phyloP scores from a whole-genome alignment of 2,329 filamentous ascomycete genomes.

The Sphaerulina musiva region DNA sequence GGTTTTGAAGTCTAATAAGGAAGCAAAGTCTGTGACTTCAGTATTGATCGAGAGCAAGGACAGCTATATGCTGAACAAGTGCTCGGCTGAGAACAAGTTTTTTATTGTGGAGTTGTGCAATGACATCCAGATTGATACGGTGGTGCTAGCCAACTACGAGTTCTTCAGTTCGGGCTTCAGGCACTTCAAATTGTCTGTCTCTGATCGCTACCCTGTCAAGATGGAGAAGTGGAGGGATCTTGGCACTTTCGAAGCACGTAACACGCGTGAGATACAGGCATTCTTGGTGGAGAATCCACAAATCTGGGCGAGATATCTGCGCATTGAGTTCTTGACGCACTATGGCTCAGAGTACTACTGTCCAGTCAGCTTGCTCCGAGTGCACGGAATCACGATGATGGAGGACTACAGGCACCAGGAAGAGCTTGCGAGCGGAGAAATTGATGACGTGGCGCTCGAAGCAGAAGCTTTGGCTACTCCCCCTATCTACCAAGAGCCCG shows the following conservation, averaged over 20 bases:
- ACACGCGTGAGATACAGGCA: constrained; percentile 87
- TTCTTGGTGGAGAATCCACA: constrained; percentile 91
- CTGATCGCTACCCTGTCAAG: constrained; percentile 90
- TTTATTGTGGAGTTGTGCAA: constrained; percentile 91
- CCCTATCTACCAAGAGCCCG: constrained; percentile 13
- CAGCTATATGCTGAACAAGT: constrained; percentile 95
- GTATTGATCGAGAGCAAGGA: constrained; percentile 96
- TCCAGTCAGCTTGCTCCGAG: constrained; percentile 78
- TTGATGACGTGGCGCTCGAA: constrained; percentile 45
- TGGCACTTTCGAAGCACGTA: constrained; percentile 83
- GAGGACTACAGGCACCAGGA: constrained; percentile 86
- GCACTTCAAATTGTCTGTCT: constrained; percentile 83
- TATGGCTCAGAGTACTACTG: constrained; percentile 98
- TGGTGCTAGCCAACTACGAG: constrained; percentile 97
- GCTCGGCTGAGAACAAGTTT: constrained; percentile 80
- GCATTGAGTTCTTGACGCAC: constrained; percentile 85
- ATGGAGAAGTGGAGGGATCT: constrained; percentile 83
- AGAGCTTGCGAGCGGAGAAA: constrained; percentile 54
- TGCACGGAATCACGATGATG: constrained; percentile 92
- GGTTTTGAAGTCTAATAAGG: constrained; percentile 78
- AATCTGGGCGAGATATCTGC: constrained; percentile 90
- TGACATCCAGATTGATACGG: constrained; percentile 77
- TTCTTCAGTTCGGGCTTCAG: constrained; percentile 98
- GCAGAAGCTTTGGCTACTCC: constrained; percentile 16
- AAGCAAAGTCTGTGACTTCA: constrained; percentile 80